Base-by-base conservation (phyloP, 805 yeast species). In the Kregervanrija pseudodelftensis region DNA sequence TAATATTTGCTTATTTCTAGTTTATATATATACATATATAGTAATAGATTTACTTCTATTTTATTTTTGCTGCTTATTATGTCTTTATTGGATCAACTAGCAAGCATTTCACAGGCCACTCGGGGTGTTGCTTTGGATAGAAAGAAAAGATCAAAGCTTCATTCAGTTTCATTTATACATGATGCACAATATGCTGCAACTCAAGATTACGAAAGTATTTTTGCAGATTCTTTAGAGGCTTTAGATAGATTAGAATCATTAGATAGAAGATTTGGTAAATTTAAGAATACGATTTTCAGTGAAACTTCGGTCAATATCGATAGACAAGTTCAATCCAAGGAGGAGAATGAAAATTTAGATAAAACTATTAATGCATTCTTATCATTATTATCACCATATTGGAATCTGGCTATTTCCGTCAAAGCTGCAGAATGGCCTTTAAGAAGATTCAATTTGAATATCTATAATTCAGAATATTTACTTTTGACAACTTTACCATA, bases 381-480 rank as follows among this genome's bases (percentile, higher is more conserved):
- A 48, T 73, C 82, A 47, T 69, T 91, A 52, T 70, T 81, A 9
- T 81, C 95, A 3, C 87, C 95, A 2, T 81, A 80, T 61, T 79
- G 91, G 75, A 75, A 79, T 50, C 66, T 89, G 43, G 74, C 80
- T 16, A 86, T 95, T 17, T 75, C 96, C 3, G 57, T 87, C 41
- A 81, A 82, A 54, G 91, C 96, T 5, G 71, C 88, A 11, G 99
- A 93, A 68, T 93, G 99, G 99, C 77, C 90, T 17, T 82, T 93
- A 14, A 82, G 99, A 67, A 76, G 98, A 55, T 93, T 81, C 68
- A 82, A 88, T 58, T 79, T 88, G 52, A 90, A 93, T 60, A 71
- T 85, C 40, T 82, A 84, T 56, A 88, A 85, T 57, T 68, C 89
- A 0, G 98, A 91, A 61, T 60, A 70, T 44, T 59, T 93, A 31